Conservation (phyloP, 495 filamentous ascomycete species). For the Daldinia childiae region DNA sequence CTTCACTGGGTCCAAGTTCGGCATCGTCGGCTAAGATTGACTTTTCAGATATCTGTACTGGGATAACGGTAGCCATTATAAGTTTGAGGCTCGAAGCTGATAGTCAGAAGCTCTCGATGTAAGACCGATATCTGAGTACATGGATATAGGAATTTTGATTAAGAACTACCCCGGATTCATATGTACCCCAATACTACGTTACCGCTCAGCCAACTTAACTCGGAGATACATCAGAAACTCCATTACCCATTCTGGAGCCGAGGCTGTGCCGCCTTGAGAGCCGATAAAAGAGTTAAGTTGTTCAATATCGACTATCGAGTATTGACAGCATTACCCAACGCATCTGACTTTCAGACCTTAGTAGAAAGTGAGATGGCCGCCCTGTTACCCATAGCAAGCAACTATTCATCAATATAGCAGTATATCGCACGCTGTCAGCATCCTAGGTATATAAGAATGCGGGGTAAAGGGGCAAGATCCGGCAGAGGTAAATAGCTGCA, state of each 20-base stretch:
- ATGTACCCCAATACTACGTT: not conserved
- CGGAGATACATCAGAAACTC: not conserved
- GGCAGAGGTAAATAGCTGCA: slow-evolving; percentile 26
- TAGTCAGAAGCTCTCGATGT: not conserved
- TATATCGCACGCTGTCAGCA: not conserved
- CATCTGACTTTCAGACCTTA: not conserved
- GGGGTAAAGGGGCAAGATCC: slow-evolving; percentile 40
- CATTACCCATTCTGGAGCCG: not conserved
- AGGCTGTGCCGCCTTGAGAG: not conserved
- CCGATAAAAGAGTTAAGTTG: not conserved
- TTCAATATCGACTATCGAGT: not conserved
- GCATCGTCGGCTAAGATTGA: slow-evolving; percentile 10
- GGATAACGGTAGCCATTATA: slow-evolving; percentile 42
- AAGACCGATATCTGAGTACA: not conserved
- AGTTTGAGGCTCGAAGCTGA: not conserved
- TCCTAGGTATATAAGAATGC: slow-evolving; percentile 15
- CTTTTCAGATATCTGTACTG: slow-evolving; percentile 24
- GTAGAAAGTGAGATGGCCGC: not conserved
- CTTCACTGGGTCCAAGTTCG: slow-evolving; percentile 31
- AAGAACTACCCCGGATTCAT: not conserved
- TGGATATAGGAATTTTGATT: not conserved
- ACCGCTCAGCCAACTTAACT: not conserved
- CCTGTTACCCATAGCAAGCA: not conserved
- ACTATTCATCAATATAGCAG: not conserved
- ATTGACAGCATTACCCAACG: not conserved